phyloP scores from a whole-genome alignment of 371 early-diverging fungal genomes.

The Funneliformis caledonium region DNA sequence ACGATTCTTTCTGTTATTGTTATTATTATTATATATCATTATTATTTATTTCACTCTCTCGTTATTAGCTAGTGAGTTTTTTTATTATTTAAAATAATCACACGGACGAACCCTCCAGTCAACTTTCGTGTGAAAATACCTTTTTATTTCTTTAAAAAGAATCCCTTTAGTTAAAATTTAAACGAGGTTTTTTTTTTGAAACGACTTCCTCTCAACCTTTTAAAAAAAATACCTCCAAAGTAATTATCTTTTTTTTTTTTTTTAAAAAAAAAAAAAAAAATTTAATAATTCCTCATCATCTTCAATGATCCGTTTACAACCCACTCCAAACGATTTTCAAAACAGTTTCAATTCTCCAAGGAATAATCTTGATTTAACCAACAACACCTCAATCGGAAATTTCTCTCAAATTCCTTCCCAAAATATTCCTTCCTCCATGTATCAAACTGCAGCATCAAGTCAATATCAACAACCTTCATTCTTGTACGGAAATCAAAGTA shows the following conservation, averaged over 20 bases:
- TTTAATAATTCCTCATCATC: neutral
- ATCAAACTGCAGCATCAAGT: constrained; percentile 18
- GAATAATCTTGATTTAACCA: neutral
- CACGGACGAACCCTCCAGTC: too few relatives aligned
- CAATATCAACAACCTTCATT: constrained; percentile 37
- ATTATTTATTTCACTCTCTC: too few relatives aligned
- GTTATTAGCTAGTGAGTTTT: too few relatives aligned
- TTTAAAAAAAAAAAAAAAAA: too few relatives aligned
- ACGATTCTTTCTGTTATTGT: too few relatives aligned
- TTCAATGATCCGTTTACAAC: constrained; percentile 31
- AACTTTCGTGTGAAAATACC: too few relatives aligned
- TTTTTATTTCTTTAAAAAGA: too few relatives aligned
- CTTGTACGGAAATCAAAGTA: neutral
- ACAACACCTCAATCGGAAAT: constrained; percentile 16
- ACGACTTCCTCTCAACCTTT: neutral
- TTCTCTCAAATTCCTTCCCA: constrained; percentile 28
- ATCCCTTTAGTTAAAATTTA: too few relatives aligned
- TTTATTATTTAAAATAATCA: too few relatives aligned
- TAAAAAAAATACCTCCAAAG: too few relatives aligned
- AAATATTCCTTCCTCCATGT: constrained; percentile 20
- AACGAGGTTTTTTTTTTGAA: neutral
- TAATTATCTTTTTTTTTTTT: too few relatives aligned
- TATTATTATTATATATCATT: too few relatives aligned
- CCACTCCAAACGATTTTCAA: constrained; percentile 30
- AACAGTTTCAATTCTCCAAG: constrained; percentile 5